Evolutionary conservation across 306 rosid genomes (phyloP).

Genomic region (Medicago truncatula): MtrunA17r5.0-ANR NC_053042.1:53072001-53072500

Average conservation of each 20-base stretch:
- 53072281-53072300: too few species aligned
- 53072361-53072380: too few species aligned
- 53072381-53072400: too few species aligned
- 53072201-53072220: not conserved
- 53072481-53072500: too few species aligned
- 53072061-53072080: not conserved
- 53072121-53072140: constrained; percentile 15
- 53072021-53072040: not conserved
- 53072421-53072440: too few species aligned
- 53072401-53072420: too few species aligned
- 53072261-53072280: not conserved
- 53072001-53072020: constrained; percentile 1
- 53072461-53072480: too few species aligned
- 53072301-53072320: too few species aligned
- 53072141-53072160: constrained; percentile 41
- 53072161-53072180: not conserved
- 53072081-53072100: not conserved
- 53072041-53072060: not conserved
- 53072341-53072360: too few species aligned
- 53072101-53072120: not conserved
- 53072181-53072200: not conserved
- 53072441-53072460: too few species aligned
- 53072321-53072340: too few species aligned
- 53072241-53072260: not conserved
- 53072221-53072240: not conserved